Evolutionary conservation across 768 basidiomycete genomes (phyloP), one percentile per base, ranked within the genome.

Genomic region (Rubroboletus pulcherrimus): DNA sequence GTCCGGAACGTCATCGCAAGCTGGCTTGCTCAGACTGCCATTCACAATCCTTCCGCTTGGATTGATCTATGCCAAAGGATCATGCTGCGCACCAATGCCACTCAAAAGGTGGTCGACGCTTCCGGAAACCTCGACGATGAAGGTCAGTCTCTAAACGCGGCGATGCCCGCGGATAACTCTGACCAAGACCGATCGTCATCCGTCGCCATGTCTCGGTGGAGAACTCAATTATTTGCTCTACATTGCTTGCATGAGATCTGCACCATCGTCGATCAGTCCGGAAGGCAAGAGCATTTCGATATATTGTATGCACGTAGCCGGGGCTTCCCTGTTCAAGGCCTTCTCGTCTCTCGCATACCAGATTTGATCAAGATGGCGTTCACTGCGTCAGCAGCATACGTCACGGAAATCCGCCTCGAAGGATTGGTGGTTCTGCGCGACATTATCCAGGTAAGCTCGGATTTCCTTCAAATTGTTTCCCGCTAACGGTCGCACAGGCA

Each of bases 311-410:
- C 93, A 2, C 77, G 83, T 43, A 76, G 71, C 41, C 75, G 79
- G 26, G 86, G 89, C 1, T 60, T 89, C 7, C 73, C 81, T 3
- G 67, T 78, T 4, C 75, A 81, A 7, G 82, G 83, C 1, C 76
- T 98, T 44, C 77, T 99, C 17, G 87, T 91, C 38, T 86, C 89
- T 17, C 83, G 94, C 19, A 85, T 98, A 8, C 85, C 89, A 7
- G 97, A 99, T 72, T 76, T 99, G 54, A 96, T 99, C 72, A 91
- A 83, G 74, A 97, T 98, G 88, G 96, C 97, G 0, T 98, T 99
- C 69, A 96, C 93, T 12, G 95, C 97, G 0, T 94, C 93, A 15
- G 92, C 96, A 0, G 94, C 97, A 5, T 91, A 97, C 67, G 94
- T 98, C 33, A 94, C 91, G 9, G 93, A 98, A 68, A 98, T 98